Base-by-base conservation (phyloP, 2,329 filamentous ascomycete species). In the Calonectria hawksworthii region DNA sequence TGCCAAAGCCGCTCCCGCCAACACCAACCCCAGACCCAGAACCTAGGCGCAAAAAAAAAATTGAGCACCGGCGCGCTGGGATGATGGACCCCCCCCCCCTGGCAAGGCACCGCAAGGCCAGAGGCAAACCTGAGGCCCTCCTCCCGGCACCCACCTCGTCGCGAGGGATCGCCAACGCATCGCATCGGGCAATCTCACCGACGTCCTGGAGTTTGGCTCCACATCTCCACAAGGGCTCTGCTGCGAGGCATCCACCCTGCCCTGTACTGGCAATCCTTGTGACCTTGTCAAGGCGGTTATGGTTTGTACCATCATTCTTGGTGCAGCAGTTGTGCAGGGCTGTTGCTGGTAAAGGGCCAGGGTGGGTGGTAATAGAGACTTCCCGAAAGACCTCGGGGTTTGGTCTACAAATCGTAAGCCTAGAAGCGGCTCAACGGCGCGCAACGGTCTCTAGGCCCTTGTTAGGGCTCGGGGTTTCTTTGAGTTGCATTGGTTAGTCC, bases 171-270 rank as follows among this genome's bases (percentile, higher is more conserved):
- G 77, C 72, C 74, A 73, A 66, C 73, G 70, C 79, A 73, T 56
- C 44, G 44, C 44, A 56, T 77, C 78, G 59, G 68, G 75, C 73
- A 79, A 80, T 80, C 79, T 78, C 79, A 80, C 76, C 79, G 70
- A 78, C 70, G 56, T 66, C 70, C 72, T 80, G 78, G 75, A 78
- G 74, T 63, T 66, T 74, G 70, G 64, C 64, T 74, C 77, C 78
- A 78, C 72, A 76, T 75, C 80, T 77, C 78, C 72, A 73, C 74
- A 71, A 63, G 47, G 66, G 30, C 41, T n/a, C 52, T 50, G 52
- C 64, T 47, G 64, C 32, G 34, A 72, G 21, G 54, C 47, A 65
- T 79, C 74, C 76, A 73, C 77, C 69, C 56, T 66, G 68, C 38
- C 70, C 32, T 63, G 36, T 54, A 26, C 52, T 26, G 38, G n/a